Conservation (phyloP, 345 rosid species). For the Eucalyptus sideroxylon region DNA sequence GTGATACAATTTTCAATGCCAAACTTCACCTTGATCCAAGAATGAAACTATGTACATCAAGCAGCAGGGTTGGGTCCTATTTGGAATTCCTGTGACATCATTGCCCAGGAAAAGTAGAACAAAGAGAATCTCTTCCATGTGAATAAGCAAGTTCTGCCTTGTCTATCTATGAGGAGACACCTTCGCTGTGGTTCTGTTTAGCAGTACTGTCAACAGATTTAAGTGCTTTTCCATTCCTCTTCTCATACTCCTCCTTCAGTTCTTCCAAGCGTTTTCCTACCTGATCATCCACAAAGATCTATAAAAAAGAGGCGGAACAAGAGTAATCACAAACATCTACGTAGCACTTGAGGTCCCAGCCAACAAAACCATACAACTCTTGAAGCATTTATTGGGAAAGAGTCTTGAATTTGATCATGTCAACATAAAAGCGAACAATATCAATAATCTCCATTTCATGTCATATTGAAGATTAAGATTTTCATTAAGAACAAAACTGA, state of each 20-base stretch:
- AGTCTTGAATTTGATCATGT: neutral
- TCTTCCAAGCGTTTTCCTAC: constrained; percentile 68
- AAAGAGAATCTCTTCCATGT: neutral
- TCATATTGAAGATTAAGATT: neutral
- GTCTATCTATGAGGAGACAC: neutral
- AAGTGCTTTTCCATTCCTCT: constrained; percentile 21
- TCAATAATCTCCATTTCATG: neutral
- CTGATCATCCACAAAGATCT: constrained; percentile 10
- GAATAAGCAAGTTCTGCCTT: neutral
- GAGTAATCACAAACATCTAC: neutral
- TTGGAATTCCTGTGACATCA: neutral
- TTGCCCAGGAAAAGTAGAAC: neutral
- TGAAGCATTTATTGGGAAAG: neutral
- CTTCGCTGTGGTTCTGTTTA: neutral
- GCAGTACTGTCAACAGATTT: constrained; percentile 5
- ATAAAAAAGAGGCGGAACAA: neutral
- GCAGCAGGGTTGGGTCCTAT: neutral
- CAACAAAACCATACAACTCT: neutral
- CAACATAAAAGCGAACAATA: neutral
- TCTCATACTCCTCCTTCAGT: constrained; percentile 45
- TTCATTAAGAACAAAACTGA: neutral
- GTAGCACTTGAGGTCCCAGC: neutral
- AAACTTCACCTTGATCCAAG: neutral
- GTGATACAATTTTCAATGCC: neutral
- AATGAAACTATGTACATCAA: neutral